Percentiles rank a stretch among this genome's conserved stretches.
phyloP scores from a whole-genome alignment of 2,329 filamentous ascomycete species.

The Epichloe coenophiala region DNA sequence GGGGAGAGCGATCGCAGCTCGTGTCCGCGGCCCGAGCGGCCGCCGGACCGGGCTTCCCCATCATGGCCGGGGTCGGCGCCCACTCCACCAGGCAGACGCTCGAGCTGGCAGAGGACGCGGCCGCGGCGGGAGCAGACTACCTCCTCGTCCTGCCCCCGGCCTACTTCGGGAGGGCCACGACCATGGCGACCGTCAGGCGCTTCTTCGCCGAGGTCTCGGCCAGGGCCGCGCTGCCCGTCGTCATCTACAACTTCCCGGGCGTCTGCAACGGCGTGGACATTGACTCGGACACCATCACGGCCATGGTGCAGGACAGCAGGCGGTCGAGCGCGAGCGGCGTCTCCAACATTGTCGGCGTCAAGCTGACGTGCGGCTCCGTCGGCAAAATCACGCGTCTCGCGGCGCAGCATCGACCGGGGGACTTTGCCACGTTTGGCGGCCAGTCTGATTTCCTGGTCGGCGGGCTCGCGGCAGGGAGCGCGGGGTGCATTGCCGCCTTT shows the following conservation, averaged over 20 bases:
- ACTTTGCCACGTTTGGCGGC: slow-evolving; percentile 57
- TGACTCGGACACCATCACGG: slow-evolving; percentile 47
- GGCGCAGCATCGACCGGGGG: slow-evolving; percentile 31
- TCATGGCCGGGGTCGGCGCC: slow-evolving; percentile 58
- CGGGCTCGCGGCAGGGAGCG: slow-evolving; percentile 42
- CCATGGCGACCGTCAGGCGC: slow-evolving; percentile 22
- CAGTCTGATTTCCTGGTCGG: slow-evolving; percentile 60
- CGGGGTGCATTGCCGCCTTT: slow-evolving; percentile 48
- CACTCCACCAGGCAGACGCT: slow-evolving; percentile 54
- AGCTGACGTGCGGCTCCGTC: slow-evolving; percentile 62
- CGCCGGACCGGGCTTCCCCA: slow-evolving; percentile 74
- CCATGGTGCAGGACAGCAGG: slow-evolving; percentile 13
- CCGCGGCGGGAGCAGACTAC: slow-evolving; percentile 14
- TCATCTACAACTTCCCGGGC: slow-evolving; percentile 63
- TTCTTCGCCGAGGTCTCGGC: slow-evolving; percentile 32
- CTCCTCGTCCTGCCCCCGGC: slow-evolving; percentile 9
- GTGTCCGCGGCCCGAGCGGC: slow-evolving; percentile 52
- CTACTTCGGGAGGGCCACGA: slow-evolving; percentile 28
- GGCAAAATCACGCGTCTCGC: slow-evolving; percentile 54
- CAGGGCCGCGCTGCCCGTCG: slow-evolving; percentile 44
- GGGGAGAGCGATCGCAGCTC: slow-evolving; percentile 44
- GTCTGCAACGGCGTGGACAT: slow-evolving; percentile 55
- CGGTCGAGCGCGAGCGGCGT: slow-evolving; percentile 9
- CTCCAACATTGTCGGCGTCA: slow-evolving; percentile 54
- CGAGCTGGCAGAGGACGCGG: slow-evolving; percentile 44